These are phyloP conservation scores for Coffea humblotiana DNA, from an alignment of 305 asterid genomes.

Conservation along the genomic window DNA sequence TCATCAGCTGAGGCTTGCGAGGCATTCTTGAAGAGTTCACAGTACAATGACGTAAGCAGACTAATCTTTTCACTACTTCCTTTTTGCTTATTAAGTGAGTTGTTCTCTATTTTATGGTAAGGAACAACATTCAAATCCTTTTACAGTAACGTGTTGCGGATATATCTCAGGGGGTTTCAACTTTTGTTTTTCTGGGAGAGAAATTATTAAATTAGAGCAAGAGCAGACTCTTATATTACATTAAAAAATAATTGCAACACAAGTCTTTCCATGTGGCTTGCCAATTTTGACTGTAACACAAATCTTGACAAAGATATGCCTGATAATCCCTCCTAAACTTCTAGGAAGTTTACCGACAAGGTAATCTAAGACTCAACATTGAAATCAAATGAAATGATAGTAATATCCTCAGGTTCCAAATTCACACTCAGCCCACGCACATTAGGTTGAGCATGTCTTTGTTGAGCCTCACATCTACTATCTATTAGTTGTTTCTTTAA, in stretches of 20 bases:
- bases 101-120: slow-evolving; percentile 37
- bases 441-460: not conserved
- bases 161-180: not conserved
- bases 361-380: not conserved
- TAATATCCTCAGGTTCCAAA: not conserved
- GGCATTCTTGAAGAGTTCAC: slow-evolving; percentile 66
- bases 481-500: not conserved
- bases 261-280: too few relatives aligned
- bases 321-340: not conserved
- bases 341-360: not conserved
- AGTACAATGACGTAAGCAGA: slow-evolving; percentile 58
- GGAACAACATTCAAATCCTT: not conserved
- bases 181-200: not conserved
- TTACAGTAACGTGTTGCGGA: slow-evolving; percentile 23
- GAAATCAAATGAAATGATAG: not conserved
- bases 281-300: too few relatives aligned
- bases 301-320: too few relatives aligned
- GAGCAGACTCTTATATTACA: not conserved
- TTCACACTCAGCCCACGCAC: not conserved
- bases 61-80: slow-evolving; percentile 18
- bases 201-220: not conserved
- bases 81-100: not conserved
- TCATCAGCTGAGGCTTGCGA: slow-evolving; percentile 63
- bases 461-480: not conserved
- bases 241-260: too few relatives aligned